Conservation (phyloP, 495 filamentous ascomycete genomes). For the Penicillium lagena region DNA sequence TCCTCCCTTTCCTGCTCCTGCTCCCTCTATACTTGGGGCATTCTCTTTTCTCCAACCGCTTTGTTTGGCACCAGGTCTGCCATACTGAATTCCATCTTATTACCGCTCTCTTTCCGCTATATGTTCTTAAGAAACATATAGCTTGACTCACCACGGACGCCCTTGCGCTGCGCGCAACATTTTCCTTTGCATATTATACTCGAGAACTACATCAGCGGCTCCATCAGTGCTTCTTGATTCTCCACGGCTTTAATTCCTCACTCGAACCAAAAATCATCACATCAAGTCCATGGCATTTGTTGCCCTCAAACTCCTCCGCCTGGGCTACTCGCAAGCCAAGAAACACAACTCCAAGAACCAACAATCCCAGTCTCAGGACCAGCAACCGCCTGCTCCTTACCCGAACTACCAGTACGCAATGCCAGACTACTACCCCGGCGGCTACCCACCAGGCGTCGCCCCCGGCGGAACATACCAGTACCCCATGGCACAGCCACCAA, state of each 20-base stretch:
- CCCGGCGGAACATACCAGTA: conserved; percentile 13
- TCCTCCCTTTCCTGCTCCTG: not conserved
- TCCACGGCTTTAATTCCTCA: not conserved
- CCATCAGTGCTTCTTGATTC: not conserved
- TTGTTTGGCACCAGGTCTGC: conserved; percentile 7
- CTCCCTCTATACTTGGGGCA: not conserved
- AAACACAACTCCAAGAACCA: conserved; percentile 26
- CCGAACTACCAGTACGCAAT: conserved; percentile 5
- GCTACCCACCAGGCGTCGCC: conserved; percentile 13
- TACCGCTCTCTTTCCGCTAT: conserved; percentile 8
- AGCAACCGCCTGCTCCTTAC: conserved; percentile 1
- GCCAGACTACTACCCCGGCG: conserved; percentile 1
- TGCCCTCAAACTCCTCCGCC: conserved; percentile 21
- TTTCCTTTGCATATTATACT: too few relatives aligned
- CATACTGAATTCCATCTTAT: not conserved
- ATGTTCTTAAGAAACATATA: too few relatives aligned
- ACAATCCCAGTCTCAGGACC: conserved; percentile 14
- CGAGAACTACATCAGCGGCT: conserved; percentile 1
- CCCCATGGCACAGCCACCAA: not conserved
- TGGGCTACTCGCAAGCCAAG: conserved; percentile 25
- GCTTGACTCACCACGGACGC: too few relatives aligned
- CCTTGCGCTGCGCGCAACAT: too few relatives aligned
- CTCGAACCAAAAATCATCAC: not conserved
- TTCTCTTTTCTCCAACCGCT: not conserved
- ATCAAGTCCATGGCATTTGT: conserved; percentile 23